Base-by-base conservation (phyloP, 208 protist species). In the Trypanosoma scelopori region DNA sequence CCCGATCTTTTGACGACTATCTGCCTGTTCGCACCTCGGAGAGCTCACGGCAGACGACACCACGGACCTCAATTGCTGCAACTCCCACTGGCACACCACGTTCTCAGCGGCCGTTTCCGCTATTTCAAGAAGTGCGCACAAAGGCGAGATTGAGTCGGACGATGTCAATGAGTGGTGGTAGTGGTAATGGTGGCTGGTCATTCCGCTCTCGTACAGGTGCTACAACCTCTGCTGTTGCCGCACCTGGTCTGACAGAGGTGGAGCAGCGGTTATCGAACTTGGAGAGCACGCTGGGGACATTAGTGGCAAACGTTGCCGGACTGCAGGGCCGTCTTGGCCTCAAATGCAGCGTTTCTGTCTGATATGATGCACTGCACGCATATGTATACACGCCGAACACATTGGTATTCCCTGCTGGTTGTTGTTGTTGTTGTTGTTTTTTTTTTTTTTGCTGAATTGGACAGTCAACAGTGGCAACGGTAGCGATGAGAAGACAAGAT, bases 1-100 rank as follows among this genome's bases (percentile, higher is more conserved):
- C 75, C 18, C 69, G 68, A 42, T 79, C 79, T 46, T 78, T 84
- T 41, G 65, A 81, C 41, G 79, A 85, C 20, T 59, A n/a, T 32
- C 50, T 85, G 9, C 68, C 70, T 13, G 64, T 66, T 35, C 55
- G 74, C 56, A 79, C 63, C 18, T 47, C 67, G 11, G 65, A 59
- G 12, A 63, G 58, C 5, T 76, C 64, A 13, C 56, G 39, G 13
- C 6, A 41, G 56, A 60, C 60, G 0, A 69, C 66, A 3, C 79
- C 71, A 16, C 37, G 52, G 7, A 65, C 50, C 48, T 78, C 67
- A 18, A 63, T 67, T 7, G 47, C 60, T 41, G n/a, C 69, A 55
- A 30, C 76, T 59, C 27, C 66, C 11, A 5, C 47, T 27, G 39
- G 16, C 37, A 27, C 61, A 2, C 49, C 61, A 46, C 61, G 37